Conservation (phyloP, 208 protist species). For the Acanthamoeba lenticulata region DNA sequence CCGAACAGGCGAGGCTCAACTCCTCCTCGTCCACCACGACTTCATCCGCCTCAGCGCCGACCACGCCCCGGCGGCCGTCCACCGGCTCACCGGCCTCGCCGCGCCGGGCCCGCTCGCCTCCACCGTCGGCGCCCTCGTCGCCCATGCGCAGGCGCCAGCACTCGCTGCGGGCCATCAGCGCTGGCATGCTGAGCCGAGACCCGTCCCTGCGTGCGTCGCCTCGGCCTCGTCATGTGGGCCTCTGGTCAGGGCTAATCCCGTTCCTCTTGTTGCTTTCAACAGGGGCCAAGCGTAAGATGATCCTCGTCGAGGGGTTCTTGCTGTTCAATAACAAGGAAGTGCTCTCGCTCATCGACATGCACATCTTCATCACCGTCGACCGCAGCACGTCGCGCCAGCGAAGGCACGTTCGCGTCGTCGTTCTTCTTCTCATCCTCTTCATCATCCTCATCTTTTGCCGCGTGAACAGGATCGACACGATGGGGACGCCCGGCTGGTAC, state of each 20-base stretch:
- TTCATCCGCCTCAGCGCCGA: too few species aligned
- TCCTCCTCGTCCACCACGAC: background rate
- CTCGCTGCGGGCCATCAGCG: background rate
- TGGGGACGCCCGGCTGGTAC: background rate
- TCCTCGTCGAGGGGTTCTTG: constrained; percentile 24
- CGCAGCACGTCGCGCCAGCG: background rate
- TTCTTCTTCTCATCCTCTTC: too few species aligned
- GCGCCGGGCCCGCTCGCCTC: too few species aligned
- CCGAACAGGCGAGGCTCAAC: background rate
- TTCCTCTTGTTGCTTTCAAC: background rate
- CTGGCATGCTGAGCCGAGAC: too few species aligned
- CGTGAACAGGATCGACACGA: background rate
- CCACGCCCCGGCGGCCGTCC: background rate
- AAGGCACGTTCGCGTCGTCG: too few species aligned
- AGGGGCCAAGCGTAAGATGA: background rate
- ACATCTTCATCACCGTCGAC: constrained; percentile 7
- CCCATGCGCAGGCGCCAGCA: too few species aligned
- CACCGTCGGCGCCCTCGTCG: background rate
- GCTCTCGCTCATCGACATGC: background rate
- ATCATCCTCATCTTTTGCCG: too few species aligned
- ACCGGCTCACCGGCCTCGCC: background rate
- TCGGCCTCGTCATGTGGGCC: too few species aligned
- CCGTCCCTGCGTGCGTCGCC: too few species aligned
- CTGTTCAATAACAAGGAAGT: background rate
- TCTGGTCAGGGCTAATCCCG: too few species aligned